Base-by-base conservation (phyloP, 1,284 basidiomycete species). In the Malassezia dermatis region DNA sequence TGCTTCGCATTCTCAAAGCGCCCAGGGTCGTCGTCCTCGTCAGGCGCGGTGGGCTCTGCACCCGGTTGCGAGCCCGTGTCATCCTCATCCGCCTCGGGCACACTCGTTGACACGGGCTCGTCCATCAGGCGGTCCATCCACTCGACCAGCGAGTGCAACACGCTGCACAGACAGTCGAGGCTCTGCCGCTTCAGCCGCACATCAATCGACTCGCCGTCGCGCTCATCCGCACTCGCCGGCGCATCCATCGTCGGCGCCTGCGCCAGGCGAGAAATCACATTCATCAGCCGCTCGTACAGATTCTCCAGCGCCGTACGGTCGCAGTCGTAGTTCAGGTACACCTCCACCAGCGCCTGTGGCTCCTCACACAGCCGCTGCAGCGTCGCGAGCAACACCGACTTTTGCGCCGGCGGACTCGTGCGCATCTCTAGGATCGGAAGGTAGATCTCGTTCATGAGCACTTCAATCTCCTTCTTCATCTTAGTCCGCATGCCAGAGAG, bases 401-500 rank as follows among this genome's bases (percentile, higher is more conserved):
- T 74, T 56, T 74, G 94, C 70, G 88, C 89, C 50, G 94, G 78
- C 0, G 91, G 94, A 10, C 93, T 89, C 19, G 87, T 95, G 67
- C 86, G 84, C 91, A 99, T 96, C 78, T 99, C 94, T 48, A 99
- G 79, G 49, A 99, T 95, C 1, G 94, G 94, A 56, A 99, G 84
- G 78, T 98, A 99, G 67, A 99, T 99, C 74, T 99, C 94, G 72
- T 95, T 94, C 52, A 99, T 77, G 30, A 99, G 80, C 34, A 99
- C 91, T 76, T 96, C 94, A 61, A 98, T 96, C 77, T 99, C 95
- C 86, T 96, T 96, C 88, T 99, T 99, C 60, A 99, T 81, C 77
- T 89, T 94, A 27, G 89, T 89, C 28, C 94, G 82, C 84, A 99
- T 86, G 5, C 88, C 88, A 48, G 86, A 83, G 21, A 99, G 77